Evolutionary conservation across 1,284 basidiomycete genomes (phyloP), one percentile per base, ranked within the genome.

Genomic region (Meripilus lineatus): DNA sequence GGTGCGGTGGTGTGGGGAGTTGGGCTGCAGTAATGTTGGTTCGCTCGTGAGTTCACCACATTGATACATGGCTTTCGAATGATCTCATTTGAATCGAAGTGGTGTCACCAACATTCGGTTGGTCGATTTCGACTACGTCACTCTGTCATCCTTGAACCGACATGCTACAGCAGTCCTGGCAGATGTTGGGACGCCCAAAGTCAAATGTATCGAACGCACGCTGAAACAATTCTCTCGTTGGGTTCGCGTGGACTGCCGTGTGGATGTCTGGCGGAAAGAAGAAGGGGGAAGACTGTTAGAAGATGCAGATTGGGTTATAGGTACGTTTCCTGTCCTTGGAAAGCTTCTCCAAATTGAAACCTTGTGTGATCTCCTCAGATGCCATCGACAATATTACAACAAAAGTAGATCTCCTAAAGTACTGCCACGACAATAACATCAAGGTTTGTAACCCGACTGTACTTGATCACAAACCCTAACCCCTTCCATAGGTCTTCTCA

Each of bases 361-460:
- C 42, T 8, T 57, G 47, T 37, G 52, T 50, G 49, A 52, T 40
- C 8, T 25, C 22, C 44, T 25, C 56, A 84, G 93, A 96, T 66
- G 91, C 91, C 6, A 98, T 99, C 53, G 93, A 99, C 68, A 97
- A 99, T 62, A 93, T 98, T 50, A 79, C 89, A 36, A 95, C 95
- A 1, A 98, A 98, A 65, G 87, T 93, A 18, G 89, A 94, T 55
- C 70, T 95, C 22, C 72, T 96, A 6, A 83, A 87, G 45, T 83
- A 93, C 59, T 95, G 93, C 56, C 76, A 86, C 54, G 75, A 83
- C 47, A 72, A 83, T 51, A 61, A 72, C 26, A 81, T 93, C 64
- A 89, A 89, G 70, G 85, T 83, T 44, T 2, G 60, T 42, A 5
- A 5, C n/a, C 13, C 17, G 38, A 40, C 36, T 10, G 37, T 7